Conservation (phyloP, 768 basidiomycete genomes). For the Termitomyces sp. region DNA sequence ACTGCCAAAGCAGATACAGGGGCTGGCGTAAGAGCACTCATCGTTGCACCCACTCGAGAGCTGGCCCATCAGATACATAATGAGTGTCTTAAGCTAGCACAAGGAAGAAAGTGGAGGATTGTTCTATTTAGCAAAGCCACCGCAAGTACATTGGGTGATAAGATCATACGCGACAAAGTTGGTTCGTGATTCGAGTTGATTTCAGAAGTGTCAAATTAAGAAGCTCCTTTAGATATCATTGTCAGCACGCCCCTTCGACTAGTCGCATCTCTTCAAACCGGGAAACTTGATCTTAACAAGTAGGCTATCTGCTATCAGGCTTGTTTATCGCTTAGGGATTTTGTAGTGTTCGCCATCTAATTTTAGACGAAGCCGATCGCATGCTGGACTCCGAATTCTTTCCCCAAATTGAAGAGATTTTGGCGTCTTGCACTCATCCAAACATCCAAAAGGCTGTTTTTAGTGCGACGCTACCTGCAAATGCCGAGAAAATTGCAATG, state of each 20-base stretch:
- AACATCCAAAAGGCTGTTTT: constrained; percentile 84
- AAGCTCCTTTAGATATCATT: constrained; percentile 63
- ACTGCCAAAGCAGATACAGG: constrained; percentile 42
- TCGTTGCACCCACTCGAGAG: constrained; percentile 92
- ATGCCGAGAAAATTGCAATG: constrained; percentile 85
- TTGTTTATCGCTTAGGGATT: neutral
- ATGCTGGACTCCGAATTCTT: constrained; percentile 89
- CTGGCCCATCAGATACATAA: constrained; percentile 95
- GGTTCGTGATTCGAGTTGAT: constrained; percentile 41
- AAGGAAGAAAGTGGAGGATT: constrained; percentile 80
- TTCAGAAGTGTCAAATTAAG: neutral
- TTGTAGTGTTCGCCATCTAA: constrained; percentile 75
- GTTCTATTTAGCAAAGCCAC: constrained; percentile 88
- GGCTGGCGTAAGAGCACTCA: constrained; percentile 68
- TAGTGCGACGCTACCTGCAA: constrained; percentile 91
- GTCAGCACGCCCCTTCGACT: constrained; percentile 91
- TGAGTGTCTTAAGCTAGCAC: constrained; percentile 79
- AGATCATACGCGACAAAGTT: constrained; percentile 69
- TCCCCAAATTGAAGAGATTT: constrained; percentile 83
- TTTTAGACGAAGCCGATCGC: constrained; percentile 90
- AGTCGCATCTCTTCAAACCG: constrained; percentile 73
- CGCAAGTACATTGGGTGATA: constrained; percentile 75
- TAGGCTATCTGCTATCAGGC: constrained; percentile 32
- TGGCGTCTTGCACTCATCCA: constrained; percentile 69
- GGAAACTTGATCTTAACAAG: constrained; percentile 69